These are phyloP conservation scores for Sonneratia alba DNA, from an alignment of 345 rosid genomes.

Conservation along the genomic window DNA sequence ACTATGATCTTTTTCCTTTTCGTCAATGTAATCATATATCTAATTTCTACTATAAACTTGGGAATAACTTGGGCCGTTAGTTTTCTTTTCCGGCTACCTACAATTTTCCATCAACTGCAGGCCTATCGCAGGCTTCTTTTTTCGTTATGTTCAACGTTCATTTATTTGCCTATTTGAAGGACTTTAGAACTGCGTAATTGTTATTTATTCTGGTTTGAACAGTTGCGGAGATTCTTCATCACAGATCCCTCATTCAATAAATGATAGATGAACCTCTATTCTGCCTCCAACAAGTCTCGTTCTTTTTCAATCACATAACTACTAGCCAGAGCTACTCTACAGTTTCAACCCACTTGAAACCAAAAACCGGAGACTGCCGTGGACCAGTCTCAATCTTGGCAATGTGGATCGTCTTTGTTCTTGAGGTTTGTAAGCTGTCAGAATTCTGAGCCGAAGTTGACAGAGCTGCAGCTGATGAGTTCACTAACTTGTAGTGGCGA, in stretches of 20 bases:
- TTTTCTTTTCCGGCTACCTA: too few relatives aligned
- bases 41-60: too few relatives aligned
- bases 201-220: too few relatives aligned
- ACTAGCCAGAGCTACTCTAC: neutral
- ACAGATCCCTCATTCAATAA: neutral
- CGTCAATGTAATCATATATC: neutral
- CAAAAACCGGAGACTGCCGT: neutral
- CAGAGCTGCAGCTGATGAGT: neutral
- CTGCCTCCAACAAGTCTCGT: neutral
- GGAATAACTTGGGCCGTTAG: too few relatives aligned
- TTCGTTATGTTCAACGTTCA: too few relatives aligned
- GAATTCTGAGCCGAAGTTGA: neutral
- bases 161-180: neutral
- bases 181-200: neutral
- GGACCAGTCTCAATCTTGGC: neutral
- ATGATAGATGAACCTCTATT: neutral
- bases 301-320: neutral
- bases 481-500: neutral
- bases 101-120: too few relatives aligned
- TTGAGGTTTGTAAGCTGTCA: neutral
- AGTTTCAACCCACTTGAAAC: neutral
- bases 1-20: neutral
- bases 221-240: neutral
- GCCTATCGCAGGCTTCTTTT: too few relatives aligned
- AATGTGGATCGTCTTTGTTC: neutral